These are phyloP conservation scores for Dactylis glomerata DNA, from an alignment of 176 grass and related monocot species.

Conservation along the genomic window DNA sequence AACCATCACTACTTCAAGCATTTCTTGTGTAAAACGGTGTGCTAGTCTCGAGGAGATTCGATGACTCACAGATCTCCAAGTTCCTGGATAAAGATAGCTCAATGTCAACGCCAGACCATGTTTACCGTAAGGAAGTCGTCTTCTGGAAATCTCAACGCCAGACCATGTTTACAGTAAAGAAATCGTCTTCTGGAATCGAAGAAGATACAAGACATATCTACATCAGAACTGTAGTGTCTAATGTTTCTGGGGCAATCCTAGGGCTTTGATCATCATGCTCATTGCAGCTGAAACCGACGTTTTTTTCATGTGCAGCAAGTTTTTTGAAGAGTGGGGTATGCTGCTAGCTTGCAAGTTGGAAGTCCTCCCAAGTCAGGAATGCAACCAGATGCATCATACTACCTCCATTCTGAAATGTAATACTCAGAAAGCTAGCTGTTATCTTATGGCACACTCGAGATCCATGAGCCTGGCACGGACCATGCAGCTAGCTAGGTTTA, in stretches of 20 bases:
- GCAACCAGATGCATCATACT: background rate
- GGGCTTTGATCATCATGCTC: background rate
- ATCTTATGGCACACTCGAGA: constrained; percentile 18
- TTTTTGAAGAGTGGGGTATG: background rate
- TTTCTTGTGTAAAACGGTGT: background rate
- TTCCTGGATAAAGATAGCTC: background rate
- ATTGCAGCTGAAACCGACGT: background rate
- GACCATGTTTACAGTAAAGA: constrained; percentile 2
- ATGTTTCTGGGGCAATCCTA: no score
- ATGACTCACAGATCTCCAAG: background rate
- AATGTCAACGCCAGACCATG: background rate
- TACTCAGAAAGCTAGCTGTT: background rate
- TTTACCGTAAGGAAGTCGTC: background rate
- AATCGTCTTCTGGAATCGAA: background rate
- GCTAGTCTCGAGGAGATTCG: constrained; percentile 21
- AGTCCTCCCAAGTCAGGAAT: background rate
- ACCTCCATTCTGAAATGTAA: no score
- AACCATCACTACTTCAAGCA: background rate
- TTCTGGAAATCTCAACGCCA: background rate
- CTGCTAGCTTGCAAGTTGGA: background rate
- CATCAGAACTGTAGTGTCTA: background rate
- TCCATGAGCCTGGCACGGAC: background rate
- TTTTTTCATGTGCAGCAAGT: background rate
- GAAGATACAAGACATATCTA: background rate
- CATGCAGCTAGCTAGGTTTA: background rate